Evolutionary conservation across 2,329 filamentous ascomycete genomes (phyloP).

Genomic region (Penicillium sp.): DNA sequence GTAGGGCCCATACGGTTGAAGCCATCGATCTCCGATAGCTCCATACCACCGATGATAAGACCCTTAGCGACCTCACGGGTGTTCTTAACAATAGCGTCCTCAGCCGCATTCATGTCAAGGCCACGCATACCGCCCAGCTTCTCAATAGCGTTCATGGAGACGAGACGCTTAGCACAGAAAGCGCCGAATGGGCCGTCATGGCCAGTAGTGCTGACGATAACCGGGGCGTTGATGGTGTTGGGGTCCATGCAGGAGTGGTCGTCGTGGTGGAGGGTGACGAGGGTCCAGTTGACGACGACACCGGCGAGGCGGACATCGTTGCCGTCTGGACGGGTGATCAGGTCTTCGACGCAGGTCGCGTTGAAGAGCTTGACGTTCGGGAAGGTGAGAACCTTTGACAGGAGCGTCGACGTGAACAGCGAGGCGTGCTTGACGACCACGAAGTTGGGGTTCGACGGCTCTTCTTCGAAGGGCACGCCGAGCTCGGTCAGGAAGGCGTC

Average conservation of each 20-base stretch:
- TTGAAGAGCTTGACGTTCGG: constrained; percentile 96
- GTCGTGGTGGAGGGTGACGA: constrained; percentile 78
- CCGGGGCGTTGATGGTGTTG: constrained; percentile 87
- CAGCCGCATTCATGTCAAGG: constrained; percentile 81
- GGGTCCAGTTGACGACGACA: constrained; percentile 92
- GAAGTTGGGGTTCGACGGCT: constrained; percentile 74
- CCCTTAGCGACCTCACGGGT: constrained; percentile 82
- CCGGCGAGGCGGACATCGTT: constrained; percentile 64
- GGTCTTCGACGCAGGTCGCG: constrained; percentile 80
- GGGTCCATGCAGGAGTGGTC: constrained; percentile 95
- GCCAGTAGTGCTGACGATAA: constrained; percentile 81
- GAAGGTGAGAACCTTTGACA: constrained; percentile 73
- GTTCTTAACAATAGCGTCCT: constrained; percentile 87
- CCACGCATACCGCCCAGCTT: constrained; percentile 86
- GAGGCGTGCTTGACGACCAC: constrained; percentile 92
- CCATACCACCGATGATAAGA: constrained; percentile 89
- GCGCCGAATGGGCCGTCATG: constrained; percentile 87
- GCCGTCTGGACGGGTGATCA: constrained; percentile 66
- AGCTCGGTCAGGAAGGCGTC: constrained; percentile 74
- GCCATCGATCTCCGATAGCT: constrained; percentile 80
- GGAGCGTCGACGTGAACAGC: constrained; percentile 78
- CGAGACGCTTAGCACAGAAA: constrained; percentile 82
- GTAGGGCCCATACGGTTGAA: constrained; percentile 86
- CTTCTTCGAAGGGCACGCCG: constrained; percentile 77
- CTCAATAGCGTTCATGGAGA: constrained; percentile 75